Base-by-base conservation (phyloP, 768 basidiomycete species). In the Rubroboletus satanas region DNA sequence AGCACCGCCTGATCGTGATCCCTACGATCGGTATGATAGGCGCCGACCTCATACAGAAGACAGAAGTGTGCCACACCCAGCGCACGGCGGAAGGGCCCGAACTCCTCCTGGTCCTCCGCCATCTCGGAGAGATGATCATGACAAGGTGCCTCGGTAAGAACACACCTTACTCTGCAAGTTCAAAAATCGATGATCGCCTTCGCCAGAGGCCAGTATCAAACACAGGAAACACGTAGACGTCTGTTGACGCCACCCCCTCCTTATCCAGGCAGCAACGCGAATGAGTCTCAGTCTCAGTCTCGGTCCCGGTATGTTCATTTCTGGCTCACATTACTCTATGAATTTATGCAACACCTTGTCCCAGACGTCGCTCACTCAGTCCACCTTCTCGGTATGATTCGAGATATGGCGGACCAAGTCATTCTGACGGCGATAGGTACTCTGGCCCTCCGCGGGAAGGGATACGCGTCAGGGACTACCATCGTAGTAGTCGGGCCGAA, bases 321-420 rank as follows among this genome's bases (percentile, higher is more conserved):
- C 28, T 38, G 56, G 5, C 50, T 56, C 21, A 42, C n/a, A 2
- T 26, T 5, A 12, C 3, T 17, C 0, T 21, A 2, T 23, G 5
- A n/a, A 15, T 18, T 57, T 23, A 55, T 43, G 4, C 10, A 36
- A 51, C 26, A 43, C 26, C 18, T 38, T 49, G 18, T 49, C 23
- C 29, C 56, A 87, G 87, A 54, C 85, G 88, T 61, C 85, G 88
- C 49, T 91, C 89, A 33, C 78, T 83, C 62, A 90, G 88, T 62
- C 82, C 81, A 56, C 78, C 80, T 57, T 72, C 79, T 53, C 76
- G 82, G 41, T 73, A 81, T 46, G 63, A 69, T 23, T 69, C 74
- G 48, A 86, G 85, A 69, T 83, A 86, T 47, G 68, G 73, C 38
- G 83, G 84, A 62, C 65, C 78, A 45, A 67, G 42, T 52, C 47